phyloP scores from a whole-genome alignment of 176 grass and related monocot genomes.

The Eleusine indica region DNA sequence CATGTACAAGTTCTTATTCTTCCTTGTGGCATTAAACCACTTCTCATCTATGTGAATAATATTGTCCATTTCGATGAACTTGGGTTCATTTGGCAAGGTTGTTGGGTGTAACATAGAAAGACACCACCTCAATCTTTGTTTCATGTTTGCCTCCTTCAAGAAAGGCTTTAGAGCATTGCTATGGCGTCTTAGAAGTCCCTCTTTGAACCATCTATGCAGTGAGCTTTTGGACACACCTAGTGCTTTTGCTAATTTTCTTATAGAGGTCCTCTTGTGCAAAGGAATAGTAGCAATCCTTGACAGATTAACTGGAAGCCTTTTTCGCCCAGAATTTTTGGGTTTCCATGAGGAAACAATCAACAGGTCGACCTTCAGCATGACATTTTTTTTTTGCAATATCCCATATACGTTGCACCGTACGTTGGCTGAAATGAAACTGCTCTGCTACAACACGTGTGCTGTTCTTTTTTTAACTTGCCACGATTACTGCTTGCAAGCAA shows the following conservation, averaged over 20 bases:
- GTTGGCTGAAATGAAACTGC: not conserved
- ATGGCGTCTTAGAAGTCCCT: not conserved
- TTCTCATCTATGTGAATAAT: not conserved
- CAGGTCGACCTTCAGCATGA: too few species aligned
- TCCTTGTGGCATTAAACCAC: not conserved
- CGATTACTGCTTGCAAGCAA: not conserved
- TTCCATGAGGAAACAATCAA: too few species aligned
- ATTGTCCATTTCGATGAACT: not conserved
- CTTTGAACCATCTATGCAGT: not conserved
- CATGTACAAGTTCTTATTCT: not conserved
- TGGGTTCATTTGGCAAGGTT: not conserved
- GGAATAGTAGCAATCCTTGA: not conserved
- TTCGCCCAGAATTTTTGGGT: too few species aligned
- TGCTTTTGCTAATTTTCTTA: not conserved
- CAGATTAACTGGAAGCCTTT: not conserved
- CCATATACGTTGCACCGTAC: not conserved
- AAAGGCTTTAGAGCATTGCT: not conserved
- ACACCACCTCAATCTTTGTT: not conserved
- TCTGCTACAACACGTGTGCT: not conserved
- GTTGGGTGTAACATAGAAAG: not conserved
- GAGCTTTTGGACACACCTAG: not conserved
- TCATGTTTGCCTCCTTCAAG: not conserved
- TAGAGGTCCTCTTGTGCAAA: not conserved
- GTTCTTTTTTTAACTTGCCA: constrained; percentile 2
- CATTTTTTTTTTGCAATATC: not conserved